Evolutionary conservation across 345 rosid genomes (phyloP).

Genomic region (Firmiana major): DNA sequence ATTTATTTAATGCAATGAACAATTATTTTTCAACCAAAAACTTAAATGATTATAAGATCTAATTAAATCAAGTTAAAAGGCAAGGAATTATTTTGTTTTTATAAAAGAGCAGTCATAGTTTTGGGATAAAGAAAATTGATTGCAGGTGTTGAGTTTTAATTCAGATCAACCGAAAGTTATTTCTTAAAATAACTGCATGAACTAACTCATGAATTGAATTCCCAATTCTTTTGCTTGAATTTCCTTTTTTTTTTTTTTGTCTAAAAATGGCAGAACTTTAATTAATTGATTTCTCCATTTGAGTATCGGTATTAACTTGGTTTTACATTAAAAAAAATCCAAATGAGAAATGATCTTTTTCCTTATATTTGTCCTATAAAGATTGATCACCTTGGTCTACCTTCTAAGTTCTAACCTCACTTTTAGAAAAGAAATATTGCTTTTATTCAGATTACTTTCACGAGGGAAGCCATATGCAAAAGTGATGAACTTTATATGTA

Average conservation of each 20-base stretch:
- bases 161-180: too few species aligned
- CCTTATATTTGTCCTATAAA: not conserved
- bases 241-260: not conserved
- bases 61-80: not conserved
- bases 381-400: constrained; percentile 3
- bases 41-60: not conserved
- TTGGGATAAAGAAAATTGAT: too few species aligned
- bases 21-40: not conserved
- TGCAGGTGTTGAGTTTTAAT: too few species aligned
- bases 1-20: constrained; percentile 8
- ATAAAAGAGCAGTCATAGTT: too few species aligned
- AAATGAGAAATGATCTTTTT: not conserved
- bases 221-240: too few species aligned
- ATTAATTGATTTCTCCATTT: not conserved
- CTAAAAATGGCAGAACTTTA: not conserved
- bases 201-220: too few species aligned
- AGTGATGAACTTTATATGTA: too few species aligned
- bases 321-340: not conserved
- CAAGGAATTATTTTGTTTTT: not conserved
- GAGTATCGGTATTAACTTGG: not conserved
- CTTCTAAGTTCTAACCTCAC: not conserved
- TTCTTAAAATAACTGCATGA: too few species aligned
- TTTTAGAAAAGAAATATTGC: not conserved
- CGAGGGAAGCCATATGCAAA: not conserved
- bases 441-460: not conserved